Percentiles rank a stretch among this genome's conserved stretches.
These are phyloP conservation scores for Metschnikowia lochheadii DNA, from an alignment of 805 yeast genomes.

Conservation along the genomic window DNA sequence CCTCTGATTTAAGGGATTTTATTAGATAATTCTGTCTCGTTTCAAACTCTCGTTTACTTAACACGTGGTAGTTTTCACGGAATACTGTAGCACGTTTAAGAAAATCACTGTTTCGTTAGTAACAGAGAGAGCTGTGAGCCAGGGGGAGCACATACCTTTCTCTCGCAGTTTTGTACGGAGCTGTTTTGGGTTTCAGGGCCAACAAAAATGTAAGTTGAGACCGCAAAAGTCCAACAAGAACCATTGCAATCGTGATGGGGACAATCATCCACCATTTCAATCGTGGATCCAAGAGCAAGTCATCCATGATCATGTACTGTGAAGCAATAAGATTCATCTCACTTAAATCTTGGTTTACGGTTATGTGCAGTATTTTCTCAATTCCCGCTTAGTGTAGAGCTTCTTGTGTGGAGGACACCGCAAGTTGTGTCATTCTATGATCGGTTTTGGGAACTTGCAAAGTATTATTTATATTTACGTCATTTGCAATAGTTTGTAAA, in stretches of 20 bases:
- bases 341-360: not conserved
- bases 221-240: conserved; percentile 76
- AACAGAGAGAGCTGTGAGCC: not conserved
- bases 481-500: too few relatives aligned
- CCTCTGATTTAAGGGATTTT: conserved; percentile 47
- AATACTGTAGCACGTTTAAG: conserved; percentile 57
- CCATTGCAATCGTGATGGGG: conserved; percentile 89
- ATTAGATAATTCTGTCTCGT: conserved; percentile 47
- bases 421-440: not conserved
- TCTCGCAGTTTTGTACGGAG: conserved; percentile 43
- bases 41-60: conserved; percentile 50
- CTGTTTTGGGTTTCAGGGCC: conserved; percentile 53
- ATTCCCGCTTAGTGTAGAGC: not conserved
- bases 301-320: not conserved
- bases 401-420: not conserved
- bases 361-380: not conserved
- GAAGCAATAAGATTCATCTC: not conserved
- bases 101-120: conserved; percentile 41
- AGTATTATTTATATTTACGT: too few relatives aligned
- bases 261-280: conserved; percentile 85
- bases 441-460: not conserved
- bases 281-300: conserved; percentile 59
- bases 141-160: conserved; percentile 42
- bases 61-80: conserved; percentile 47
- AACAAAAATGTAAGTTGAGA: conserved; percentile 62